A percentile compares a stretch with the other conserved stretches of the same genome.
These are phyloP conservation scores for Coemansia sp. DNA, from an alignment of 371 early-diverging fungal species.

Conservation along the genomic window DNA sequence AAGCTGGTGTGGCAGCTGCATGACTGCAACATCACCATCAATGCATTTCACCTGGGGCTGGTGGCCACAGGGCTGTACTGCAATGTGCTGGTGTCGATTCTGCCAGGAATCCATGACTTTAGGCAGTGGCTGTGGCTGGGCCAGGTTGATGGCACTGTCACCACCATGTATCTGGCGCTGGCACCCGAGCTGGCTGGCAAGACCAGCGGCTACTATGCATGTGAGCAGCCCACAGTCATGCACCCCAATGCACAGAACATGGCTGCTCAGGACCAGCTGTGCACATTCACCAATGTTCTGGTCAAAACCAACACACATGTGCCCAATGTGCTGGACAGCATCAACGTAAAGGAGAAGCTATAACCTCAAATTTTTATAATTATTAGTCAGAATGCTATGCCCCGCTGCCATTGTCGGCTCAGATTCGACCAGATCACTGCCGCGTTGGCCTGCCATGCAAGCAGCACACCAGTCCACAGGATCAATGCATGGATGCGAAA, in stretches of 20 bases:
- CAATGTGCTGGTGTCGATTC: constrained; percentile 21
- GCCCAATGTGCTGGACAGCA: constrained; percentile 26
- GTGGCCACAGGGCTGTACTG: constrained; percentile 34
- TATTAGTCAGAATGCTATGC: constrained; percentile 25
- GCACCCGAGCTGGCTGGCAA: constrained; percentile 21
- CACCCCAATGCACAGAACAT: constrained; percentile 25
- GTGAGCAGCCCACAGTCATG: constrained; percentile 24
- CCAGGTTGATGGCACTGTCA: constrained; percentile 31
- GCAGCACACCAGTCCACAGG: constrained; percentile 36
- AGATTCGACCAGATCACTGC: constrained; percentile 43
- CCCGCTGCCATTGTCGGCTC: constrained; percentile 26
- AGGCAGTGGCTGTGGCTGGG: constrained; percentile 41
- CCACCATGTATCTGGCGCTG: constrained; percentile 32
- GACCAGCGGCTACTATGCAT: constrained; percentile 36
- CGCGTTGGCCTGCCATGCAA: constrained; percentile 42
- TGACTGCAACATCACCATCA: constrained; percentile 19
- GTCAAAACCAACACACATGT: constrained; percentile 40
- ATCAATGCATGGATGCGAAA: constrained; percentile 35
- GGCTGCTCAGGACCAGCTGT: constrained; percentile 33
- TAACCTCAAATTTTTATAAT: no score
- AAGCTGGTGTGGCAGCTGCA: constrained; percentile 27
- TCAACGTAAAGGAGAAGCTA: constrained; percentile 7
- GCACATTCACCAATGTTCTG: constrained; percentile 44
- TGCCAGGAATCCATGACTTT: constrained; percentile 33
- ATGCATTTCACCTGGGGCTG: constrained; percentile 41